These are phyloP conservation scores for Lophiostoma macrostomum DNA, from an alignment of 495 filamentous ascomycete species.

Conservation along the genomic window DNA sequence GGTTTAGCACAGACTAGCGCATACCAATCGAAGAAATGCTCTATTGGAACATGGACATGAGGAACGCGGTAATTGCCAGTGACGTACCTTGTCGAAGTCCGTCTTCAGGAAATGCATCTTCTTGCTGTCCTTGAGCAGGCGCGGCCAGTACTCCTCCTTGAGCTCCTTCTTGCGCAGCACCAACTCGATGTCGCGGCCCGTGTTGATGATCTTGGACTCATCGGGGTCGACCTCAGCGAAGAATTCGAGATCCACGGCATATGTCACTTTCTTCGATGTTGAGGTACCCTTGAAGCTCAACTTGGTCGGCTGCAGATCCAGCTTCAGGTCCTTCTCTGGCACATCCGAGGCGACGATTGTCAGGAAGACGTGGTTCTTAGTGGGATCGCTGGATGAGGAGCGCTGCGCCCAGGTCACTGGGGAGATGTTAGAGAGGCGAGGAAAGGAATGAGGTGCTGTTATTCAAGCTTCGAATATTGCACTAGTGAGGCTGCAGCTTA, in stretches of 20 bases:
- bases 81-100: conserved; percentile 90
- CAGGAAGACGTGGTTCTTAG: conserved; percentile 90
- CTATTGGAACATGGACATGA: no score
- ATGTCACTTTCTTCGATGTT: conserved; percentile 74
- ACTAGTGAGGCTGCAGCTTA: conserved; percentile 27
- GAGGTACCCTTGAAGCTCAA: conserved; percentile 80
- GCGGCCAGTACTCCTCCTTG: conserved; percentile 88
- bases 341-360: conserved; percentile 86
- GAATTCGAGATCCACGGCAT: conserved; percentile 83
- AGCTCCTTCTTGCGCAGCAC: conserved; percentile 95
- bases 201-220: conserved; percentile 79
- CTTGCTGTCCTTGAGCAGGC: conserved; percentile 82
- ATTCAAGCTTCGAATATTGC: neutral
- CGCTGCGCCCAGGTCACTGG: conserved; percentile 97
- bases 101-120: conserved; percentile 97
- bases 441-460: no score
- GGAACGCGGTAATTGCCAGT: neutral
- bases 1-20: no score
- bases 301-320: conserved; percentile 72
- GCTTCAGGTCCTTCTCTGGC: conserved; percentile 60
- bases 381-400: conserved; percentile 71
- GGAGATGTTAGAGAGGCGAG: conserved; percentile 9
- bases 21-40: no score
- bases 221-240: conserved; percentile 85
- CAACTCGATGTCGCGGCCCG: conserved; percentile 77